Conservation (phyloP, 129 eudicot species). For the carrot (Daucus carota) region DH1_v3.0 NC_030382.2:25221501-25222000, state of each 20-base stretch:
- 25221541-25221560: constrained; percentile 30
- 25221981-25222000: constrained; percentile 38
- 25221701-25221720: constrained; percentile 56
- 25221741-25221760: constrained; percentile 57
- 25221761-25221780: constrained; percentile 34
- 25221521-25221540: constrained; percentile 66
- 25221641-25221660: constrained; percentile 43
- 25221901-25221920: constrained; percentile 55
- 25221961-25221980: constrained; percentile 33
- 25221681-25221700: constrained; percentile 66
- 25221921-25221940: constrained; percentile 57
- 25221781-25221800: constrained; percentile 38
- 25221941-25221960: constrained; percentile 37
- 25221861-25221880: constrained; percentile 47
- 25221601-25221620: constrained; percentile 57
- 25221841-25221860: constrained; percentile 57
- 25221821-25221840: constrained; percentile 60
- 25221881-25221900: constrained; percentile 39
- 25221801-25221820: constrained; percentile 48
- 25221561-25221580: constrained; percentile 23
- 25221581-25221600: constrained; percentile 41
- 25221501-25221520: constrained; percentile 47
- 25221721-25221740: constrained; percentile 53
- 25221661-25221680: constrained; percentile 48
- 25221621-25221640: constrained; percentile 48